Evolutionary conservation across 768 basidiomycete species (phyloP).

Genomic region (Naganishia vaughanmartiniae): DNA sequence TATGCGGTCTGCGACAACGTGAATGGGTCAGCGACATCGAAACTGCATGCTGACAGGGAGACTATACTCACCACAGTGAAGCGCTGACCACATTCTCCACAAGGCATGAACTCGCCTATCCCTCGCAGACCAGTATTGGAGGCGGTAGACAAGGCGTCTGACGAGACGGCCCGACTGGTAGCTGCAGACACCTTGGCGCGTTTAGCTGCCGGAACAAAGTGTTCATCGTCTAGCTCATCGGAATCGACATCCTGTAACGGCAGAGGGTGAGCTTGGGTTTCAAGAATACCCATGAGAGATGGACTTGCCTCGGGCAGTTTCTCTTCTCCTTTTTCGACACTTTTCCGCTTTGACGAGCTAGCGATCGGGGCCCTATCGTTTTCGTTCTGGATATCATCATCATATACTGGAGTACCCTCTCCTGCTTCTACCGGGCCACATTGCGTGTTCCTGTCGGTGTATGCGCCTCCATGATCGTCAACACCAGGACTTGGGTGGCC

Average conservation of each 20-base stretch:
- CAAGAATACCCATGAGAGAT: background rate
- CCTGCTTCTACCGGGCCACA: slow-evolving; percentile 37
- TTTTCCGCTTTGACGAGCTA: slow-evolving; percentile 30
- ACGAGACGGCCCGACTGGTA: slow-evolving; percentile 23
- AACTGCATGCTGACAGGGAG: background rate
- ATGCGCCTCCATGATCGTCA: slow-evolving; percentile 22
- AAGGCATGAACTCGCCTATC: slow-evolving; percentile 74
- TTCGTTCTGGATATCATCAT: slow-evolving; percentile 24
- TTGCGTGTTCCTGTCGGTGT: slow-evolving; percentile 32
- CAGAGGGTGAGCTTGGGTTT: background rate
- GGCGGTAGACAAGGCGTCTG: slow-evolving; percentile 59
- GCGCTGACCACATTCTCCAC: slow-evolving; percentile 74
- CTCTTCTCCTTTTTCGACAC: background rate
- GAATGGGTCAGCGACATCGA: background rate
- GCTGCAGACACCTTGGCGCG: slow-evolving; percentile 18
- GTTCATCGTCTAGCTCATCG: slow-evolving; percentile 68
- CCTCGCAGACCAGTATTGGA: slow-evolving; percentile 59
- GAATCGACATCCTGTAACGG: slow-evolving; percentile 56
- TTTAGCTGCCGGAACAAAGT: slow-evolving; percentile 39
- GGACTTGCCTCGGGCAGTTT: slow-evolving; percentile 26
- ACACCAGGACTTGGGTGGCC: slow-evolving; percentile 24
- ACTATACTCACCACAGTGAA: slow-evolving; percentile 75
- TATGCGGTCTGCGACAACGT: slow-evolving; percentile 69
- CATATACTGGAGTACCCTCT: slow-evolving; percentile 37
- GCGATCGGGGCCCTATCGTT: slow-evolving; percentile 10